These are phyloP conservation scores for Boletus coffeatus DNA, from an alignment of 1,284 basidiomycete genomes.

Conservation along the genomic window DNA sequence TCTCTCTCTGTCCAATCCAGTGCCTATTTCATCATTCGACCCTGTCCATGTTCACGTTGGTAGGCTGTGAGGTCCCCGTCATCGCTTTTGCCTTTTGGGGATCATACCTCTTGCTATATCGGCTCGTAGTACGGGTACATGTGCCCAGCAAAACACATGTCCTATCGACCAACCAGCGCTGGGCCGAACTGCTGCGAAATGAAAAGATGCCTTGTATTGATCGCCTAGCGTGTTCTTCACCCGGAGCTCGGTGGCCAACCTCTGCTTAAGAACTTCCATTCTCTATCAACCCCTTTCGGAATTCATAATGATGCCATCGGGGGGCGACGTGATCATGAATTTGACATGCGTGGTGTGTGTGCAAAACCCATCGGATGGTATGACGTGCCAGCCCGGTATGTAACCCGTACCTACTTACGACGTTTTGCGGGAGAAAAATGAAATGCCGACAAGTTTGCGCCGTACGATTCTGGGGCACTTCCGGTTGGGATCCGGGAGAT, in stretches of 20 bases:
- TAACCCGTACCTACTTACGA: not conserved
- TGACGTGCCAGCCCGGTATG: not conserved
- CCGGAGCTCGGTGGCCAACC: constrained; percentile 4
- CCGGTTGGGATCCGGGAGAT: constrained; percentile 10
- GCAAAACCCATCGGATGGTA: not conserved
- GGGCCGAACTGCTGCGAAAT: constrained; percentile 12
- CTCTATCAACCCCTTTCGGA: constrained; percentile 18
- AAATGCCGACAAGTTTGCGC: not conserved
- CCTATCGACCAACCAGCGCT: constrained; percentile 5
- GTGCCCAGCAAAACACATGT: constrained; percentile 16
- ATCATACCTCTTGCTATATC: constrained; percentile 5
- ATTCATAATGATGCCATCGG: constrained; percentile 18
- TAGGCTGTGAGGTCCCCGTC: constrained; percentile 20
- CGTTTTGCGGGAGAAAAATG: not conserved
- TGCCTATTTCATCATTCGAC: constrained; percentile 4
- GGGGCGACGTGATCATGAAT: constrained; percentile 10
- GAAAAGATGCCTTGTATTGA: constrained; percentile 25
- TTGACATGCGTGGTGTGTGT: constrained; percentile 6
- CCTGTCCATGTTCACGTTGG: constrained; percentile 5
- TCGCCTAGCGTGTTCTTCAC: constrained; percentile 13
- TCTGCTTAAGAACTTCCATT: constrained; percentile 19
- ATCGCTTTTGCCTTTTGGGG: constrained; percentile 17
- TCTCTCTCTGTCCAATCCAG: not conserved
- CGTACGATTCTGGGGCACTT: constrained; percentile 9
- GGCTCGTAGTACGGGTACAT: constrained; percentile 6